Percentiles rank a stretch among this genome's conserved stretches.
These are phyloP conservation scores for Syzygium jambos DNA, from an alignment of 345 rosid species.

Conservation along the genomic window DNA sequence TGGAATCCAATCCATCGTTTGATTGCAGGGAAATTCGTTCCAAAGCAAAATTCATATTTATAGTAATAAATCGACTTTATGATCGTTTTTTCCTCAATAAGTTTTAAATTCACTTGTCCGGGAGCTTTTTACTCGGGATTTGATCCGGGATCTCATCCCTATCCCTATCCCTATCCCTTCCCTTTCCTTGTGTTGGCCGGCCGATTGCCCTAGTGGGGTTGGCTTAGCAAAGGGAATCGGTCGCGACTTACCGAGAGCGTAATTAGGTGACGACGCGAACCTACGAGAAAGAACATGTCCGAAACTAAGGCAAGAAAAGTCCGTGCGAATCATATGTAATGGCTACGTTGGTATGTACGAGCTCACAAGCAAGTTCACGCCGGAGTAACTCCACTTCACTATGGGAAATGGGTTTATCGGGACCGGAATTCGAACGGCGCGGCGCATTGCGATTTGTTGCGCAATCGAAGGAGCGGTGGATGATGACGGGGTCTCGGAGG, in stretches of 20 bases:
- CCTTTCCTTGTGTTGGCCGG: background rate
- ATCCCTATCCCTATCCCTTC: background rate
- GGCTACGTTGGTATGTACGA: background rate
- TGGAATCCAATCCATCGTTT: background rate
- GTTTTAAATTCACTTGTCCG: too few relatives aligned
- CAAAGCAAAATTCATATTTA: background rate
- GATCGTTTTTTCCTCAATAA: background rate
- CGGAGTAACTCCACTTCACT: background rate
- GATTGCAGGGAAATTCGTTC: background rate
- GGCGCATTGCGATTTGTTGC: background rate
- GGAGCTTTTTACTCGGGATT: background rate
- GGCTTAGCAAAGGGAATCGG: background rate
- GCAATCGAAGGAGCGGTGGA: background rate
- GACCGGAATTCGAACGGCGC: background rate
- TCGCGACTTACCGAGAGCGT: background rate
- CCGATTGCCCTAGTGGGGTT: background rate
- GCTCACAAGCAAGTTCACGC: background rate
- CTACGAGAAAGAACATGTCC: background rate
- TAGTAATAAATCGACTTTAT: background rate
- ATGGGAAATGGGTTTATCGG: background rate
- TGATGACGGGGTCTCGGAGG: background rate
- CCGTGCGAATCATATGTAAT: background rate
- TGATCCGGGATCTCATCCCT: background rate
- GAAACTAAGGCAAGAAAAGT: background rate
- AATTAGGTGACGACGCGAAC: background rate